Evolutionary conservation across 805 yeast species (phyloP).

Genomic region (Zygotorulaspora danielsina): DNA sequence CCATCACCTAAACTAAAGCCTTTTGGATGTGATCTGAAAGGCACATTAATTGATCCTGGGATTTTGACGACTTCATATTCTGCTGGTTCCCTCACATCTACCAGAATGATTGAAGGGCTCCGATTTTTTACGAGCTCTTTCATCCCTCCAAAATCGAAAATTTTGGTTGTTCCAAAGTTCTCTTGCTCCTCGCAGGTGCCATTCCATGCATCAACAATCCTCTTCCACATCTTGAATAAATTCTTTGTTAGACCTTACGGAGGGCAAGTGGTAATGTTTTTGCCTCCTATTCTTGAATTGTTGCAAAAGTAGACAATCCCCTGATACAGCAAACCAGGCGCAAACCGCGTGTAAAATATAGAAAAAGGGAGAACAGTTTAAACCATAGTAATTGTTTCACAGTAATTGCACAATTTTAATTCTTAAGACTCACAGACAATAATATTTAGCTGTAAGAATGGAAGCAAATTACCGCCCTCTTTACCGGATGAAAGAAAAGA

Average conservation of each 20-base stretch:
- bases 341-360: no score
- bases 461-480: no score
- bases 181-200: conserved; percentile 17
- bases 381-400: no score
- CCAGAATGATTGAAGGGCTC: conserved; percentile 47
- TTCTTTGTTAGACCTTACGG: no score
- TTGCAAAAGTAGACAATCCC: no score
- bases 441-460: no score
- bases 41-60: conserved; percentile 79
- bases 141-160: conserved; percentile 50
- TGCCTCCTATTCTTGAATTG: no score
- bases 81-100: conserved; percentile 84
- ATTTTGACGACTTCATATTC: conserved; percentile 67
- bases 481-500: no score
- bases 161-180: conserved; percentile 36
- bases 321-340: not conserved
- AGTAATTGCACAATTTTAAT: no score
- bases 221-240: conserved; percentile 29
- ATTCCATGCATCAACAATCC: conserved; percentile 28
- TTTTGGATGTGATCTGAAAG: conserved; percentile 79
- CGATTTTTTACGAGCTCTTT: conserved; percentile 41
- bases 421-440: no score
- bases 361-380: not conserved
- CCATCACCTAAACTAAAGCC: conserved; percentile 68
- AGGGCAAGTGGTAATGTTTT: no score